These are phyloP conservation scores for Geum urbanum DNA, from an alignment of 306 rosid species.

Conservation along the genomic window DNA sequence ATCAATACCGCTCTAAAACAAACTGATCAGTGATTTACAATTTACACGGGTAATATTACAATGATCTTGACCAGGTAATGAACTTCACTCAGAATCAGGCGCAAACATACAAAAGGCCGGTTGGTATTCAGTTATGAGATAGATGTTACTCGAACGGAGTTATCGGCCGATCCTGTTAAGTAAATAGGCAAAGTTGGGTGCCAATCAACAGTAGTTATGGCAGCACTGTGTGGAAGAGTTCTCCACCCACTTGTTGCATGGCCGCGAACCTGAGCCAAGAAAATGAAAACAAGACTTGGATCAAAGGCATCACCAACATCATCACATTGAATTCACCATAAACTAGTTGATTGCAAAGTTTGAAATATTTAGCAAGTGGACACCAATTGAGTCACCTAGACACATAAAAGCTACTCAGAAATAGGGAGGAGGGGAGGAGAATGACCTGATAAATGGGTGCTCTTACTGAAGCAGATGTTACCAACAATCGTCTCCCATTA, in stretches of 20 bases:
- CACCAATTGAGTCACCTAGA: not conserved
- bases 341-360: not conserved
- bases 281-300: conserved; percentile 1
- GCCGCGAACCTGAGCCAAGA: conserved; percentile 59
- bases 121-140: conserved; percentile 31
- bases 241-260: conserved; percentile 51
- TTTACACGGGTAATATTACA: conserved; percentile 4
- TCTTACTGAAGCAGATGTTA: conserved; percentile 68
- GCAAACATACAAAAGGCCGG: conserved; percentile 15
- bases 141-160: conserved; percentile 82
- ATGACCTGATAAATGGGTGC: conserved; percentile 92
- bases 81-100: conserved; percentile 17
- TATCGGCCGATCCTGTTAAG: conserved; percentile 93
- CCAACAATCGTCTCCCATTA: conserved; percentile 74
- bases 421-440: not conserved
- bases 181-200: conserved; percentile 86
- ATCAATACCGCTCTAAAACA: not conserved
- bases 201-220: conserved; percentile 91
- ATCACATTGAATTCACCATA: not conserved
- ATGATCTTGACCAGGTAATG: not conserved
- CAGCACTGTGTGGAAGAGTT: conserved; percentile 79
- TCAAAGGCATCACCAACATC: conserved; percentile 5
- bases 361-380: not conserved
- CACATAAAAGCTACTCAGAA: not conserved
- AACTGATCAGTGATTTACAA: conserved; percentile 10